Base-by-base conservation (phyloP, 169 alveolate genomes). In the Cryptosporidium ubiquitum region DNA sequence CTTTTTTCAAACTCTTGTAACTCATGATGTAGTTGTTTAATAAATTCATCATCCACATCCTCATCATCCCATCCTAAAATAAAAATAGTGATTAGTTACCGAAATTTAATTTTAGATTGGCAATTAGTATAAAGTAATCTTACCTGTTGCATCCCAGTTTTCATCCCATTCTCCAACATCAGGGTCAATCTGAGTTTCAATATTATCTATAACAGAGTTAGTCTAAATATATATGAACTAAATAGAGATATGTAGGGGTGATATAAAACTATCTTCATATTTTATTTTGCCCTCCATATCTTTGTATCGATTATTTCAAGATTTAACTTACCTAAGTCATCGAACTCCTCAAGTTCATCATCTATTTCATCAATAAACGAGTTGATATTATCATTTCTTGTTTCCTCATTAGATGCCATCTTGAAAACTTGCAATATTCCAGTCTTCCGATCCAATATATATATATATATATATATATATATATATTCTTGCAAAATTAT, bases 81-180 rank as follows among this genome's bases (percentile, higher is more conserved):
- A 42, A 44, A 20, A 44, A 23, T 14, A 10, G 10, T 29, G 23
- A 44, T 51, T n/a, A 57, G 18, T n/a, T 18, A 0, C 10, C 16
- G 55, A 35, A 4, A 7, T 52, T 26, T 9, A 39, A 0, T 7
- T 7, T 40, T 51, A 3, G 7, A n/a, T 9, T 39, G 5, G 6
- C 35, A 69, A 29, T 23, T 42, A n/a, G 20, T 10, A 29, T 14
- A 40, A 16, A 39, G 26, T 26, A 75, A 61, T 57, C 74, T 29
- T 79, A 79, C 89, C 89, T 20, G 89, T 61, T 42, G 75, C 64
- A 47, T 79, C 89, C 89, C 89, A 79, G n/a, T 79, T 42, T 44
- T 79, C 89, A 49, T 79, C 89, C 89, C 89, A 79, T 37, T 79
- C 89, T 20, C 57, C 68, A 29, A 79, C 89, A 61, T 79, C 89